Base-by-base conservation (phyloP, 768 basidiomycete genomes). In the Suillus decipiens region DNA sequence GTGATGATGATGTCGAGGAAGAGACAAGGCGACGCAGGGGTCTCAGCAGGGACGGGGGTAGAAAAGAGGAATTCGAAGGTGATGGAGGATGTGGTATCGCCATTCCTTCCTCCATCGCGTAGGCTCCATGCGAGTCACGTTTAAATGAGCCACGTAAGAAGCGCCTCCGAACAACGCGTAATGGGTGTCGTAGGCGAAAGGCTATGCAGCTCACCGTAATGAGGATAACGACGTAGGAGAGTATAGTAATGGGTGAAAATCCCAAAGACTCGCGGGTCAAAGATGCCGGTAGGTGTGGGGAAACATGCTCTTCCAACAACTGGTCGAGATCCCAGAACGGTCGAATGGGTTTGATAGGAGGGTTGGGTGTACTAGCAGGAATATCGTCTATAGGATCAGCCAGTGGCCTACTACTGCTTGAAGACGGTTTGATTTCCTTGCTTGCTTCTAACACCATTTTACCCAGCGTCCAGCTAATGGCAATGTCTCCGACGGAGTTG, bases 371-470 rank as follows among this genome's bases (percentile, higher is more conserved):
- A 47, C 80, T 75, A 61, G 84, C 76, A 28, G 87, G 82, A 51
- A 86, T 81, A 66, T 87, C 84, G 60, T 90, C 87, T 61, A 91
- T 80, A 10, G 91, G 90, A 68, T 93, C 92, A 33, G 82, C 82
- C n/a, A 93, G 72, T 6, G 90, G 91, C 58, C 77, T 81, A 33
- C 78, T 75, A 4, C 77, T 69, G 60, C 80, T 80, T 14, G 76
- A 73, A 48, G 81, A 76, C 8, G 82, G 72, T 4, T 85, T 84
- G 8, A 95, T 85, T 72, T 92, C 92, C 66, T 91, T 92, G 78
- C 93, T 95, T 33, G 97, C 97, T 76, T 99, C 96, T 33, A 98
- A 83, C 0, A 99, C 96, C 96, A 99, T 99, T 76, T 98, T 99
- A 33, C 97, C 97, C 39, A 99, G 82, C 5, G 97, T 98, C 97